Base-by-base conservation (phyloP, 225 moss, liverwort and hornwort genomes). In the Neckera pumila region DNA sequence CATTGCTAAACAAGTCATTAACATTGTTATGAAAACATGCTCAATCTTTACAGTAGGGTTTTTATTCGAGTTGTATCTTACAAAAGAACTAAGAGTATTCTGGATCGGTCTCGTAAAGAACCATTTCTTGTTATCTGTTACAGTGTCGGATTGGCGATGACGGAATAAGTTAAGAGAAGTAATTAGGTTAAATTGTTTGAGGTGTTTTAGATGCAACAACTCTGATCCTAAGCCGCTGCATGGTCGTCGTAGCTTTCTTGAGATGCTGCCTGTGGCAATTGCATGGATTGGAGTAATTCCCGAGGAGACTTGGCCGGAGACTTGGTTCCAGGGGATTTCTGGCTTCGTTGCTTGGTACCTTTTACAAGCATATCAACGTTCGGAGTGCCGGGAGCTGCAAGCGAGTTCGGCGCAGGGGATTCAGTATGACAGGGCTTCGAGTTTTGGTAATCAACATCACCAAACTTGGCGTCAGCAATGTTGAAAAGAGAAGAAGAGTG, bases 261-360 rank as follows among this genome's bases (percentile, higher is more conserved):
- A 77, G 71, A 66, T 33, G 66, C 49, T 81, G 65, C 70, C 34
- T 85, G 73, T 26, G 87, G 82, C 54, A 77, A 70, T 43, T 57
- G 78, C 73, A 79, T 14, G 30, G 78, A 71, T 64, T 87, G 56
- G 34, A 91, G 76, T 30, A 81, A 23, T 42, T 84, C 61, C 79
- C 82, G 58, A 43, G 87, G 87, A 84, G 85, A 88, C 28, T 89
- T 91, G 42, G 75, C 58, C 6, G 84, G 86, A 84, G 92, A 92
- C 34, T 91, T 88, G 42, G 89, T 86, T 70, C 53, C 78, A 4
- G 76, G 76, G 81, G 67, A 42, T 33, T 84, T 87, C 15, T 74
- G 65, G 74, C 56, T 70, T 80, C 51, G 75, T 36, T 58, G 72
- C 64, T 87, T 87, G 56, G n/a, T 60, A 47, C n/a, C 73, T 58